Percentiles rank a stretch among this genome's conserved stretches.
Conservation (phyloP, 805 yeast species). For the Lachancea meyersii region DNA sequence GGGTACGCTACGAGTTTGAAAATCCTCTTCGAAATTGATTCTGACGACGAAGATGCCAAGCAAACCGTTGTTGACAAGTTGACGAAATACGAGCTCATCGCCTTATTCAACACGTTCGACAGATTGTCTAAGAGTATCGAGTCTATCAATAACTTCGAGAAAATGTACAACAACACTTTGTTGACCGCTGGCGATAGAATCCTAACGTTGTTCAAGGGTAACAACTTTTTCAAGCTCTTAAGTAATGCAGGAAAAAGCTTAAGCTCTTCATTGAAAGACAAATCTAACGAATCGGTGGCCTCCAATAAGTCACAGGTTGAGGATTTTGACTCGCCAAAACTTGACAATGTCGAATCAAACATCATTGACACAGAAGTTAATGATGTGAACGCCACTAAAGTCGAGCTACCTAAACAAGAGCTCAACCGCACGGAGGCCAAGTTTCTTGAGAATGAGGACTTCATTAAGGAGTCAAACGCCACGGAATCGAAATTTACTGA, state of each 20-base stretch:
- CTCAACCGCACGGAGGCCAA: too few relatives aligned
- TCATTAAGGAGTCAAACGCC: too few relatives aligned
- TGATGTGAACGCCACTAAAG: too few relatives aligned
- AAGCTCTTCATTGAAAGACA: slow-evolving; percentile 8
- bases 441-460: too few relatives aligned
- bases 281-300: slow-evolving; percentile 12
- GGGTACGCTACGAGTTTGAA: slow-evolving; percentile 97
- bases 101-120: slow-evolving; percentile 87
- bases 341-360: too few relatives aligned
- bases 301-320: neutral
- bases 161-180: slow-evolving; percentile 39
- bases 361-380: too few relatives aligned
- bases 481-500: too few relatives aligned
- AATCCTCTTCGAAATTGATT: slow-evolving; percentile 69
- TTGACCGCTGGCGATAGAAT: slow-evolving; percentile 16
- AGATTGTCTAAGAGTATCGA: slow-evolving; percentile 79
- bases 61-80: slow-evolving; percentile 51
- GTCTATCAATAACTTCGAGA: slow-evolving; percentile 66
- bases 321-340: neutral
- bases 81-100: slow-evolving; percentile 78
- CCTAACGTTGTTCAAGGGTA: slow-evolving; percentile 24
- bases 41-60: slow-evolving; percentile 37
- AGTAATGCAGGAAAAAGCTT: slow-evolving; percentile 25
- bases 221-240: slow-evolving; percentile 30
- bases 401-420: too few relatives aligned